These are phyloP conservation scores for Trichothecium sympodiale DNA, from an alignment of 2,329 filamentous ascomycete genomes.

Conservation along the genomic window DNA sequence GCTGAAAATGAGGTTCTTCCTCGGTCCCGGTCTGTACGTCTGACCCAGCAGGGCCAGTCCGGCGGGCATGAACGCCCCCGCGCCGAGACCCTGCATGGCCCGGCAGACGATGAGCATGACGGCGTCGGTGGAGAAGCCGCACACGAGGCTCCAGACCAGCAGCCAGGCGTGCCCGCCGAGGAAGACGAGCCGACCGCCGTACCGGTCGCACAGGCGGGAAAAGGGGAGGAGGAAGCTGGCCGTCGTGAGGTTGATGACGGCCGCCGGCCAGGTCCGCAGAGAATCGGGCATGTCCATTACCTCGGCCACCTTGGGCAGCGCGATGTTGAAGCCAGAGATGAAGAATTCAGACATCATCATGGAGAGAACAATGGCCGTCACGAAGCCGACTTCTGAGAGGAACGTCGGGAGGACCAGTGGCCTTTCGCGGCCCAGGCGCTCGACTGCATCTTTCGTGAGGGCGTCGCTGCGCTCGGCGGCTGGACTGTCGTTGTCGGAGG, in stretches of 20 bases:
- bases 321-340: conserved; percentile 62
- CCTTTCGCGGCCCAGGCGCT: conserved; percentile 50
- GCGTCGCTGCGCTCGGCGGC: too few relatives aligned
- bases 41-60: conserved; percentile 56
- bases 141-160: conserved; percentile 55
- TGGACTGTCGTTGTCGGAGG: too few relatives aligned
- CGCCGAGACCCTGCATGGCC: conserved; percentile 56
- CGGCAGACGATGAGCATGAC: conserved; percentile 64
- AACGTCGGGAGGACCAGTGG: conserved; percentile 42
- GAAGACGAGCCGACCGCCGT: conserved; percentile 51
- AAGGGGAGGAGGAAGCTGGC: conserved; percentile 50
- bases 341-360: conserved; percentile 63
- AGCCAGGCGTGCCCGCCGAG: conserved; percentile 53
- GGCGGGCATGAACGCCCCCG: conserved; percentile 57
- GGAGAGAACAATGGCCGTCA: conserved; percentile 49
- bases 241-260: conserved; percentile 46
- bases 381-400: conserved; percentile 50
- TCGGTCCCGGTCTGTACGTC: conserved; percentile 54
- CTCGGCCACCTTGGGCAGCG: conserved; percentile 53
- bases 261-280: conserved; percentile 54
- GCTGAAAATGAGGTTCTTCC: conserved; percentile 55
- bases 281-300: conserved; percentile 53
- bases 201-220: conserved; percentile 51
- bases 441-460: conserved; percentile 28
- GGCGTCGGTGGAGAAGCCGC: conserved; percentile 57